Percentiles rank a stretch among this genome's conserved stretches.
Evolutionary conservation across 805 yeast species (phyloP).

Genomic region (Candida ficus): DNA sequence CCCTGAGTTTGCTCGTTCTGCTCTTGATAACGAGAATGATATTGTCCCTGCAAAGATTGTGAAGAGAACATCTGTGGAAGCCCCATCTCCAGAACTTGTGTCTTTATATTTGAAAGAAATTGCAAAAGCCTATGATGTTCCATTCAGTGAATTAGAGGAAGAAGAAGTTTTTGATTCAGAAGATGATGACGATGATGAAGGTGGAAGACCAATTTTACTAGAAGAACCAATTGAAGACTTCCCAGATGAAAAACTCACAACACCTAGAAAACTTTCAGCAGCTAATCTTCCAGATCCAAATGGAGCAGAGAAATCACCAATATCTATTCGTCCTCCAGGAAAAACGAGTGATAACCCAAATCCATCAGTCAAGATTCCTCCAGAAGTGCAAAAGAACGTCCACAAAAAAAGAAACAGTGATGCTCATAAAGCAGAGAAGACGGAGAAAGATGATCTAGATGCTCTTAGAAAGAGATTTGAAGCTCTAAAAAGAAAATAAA

Average conservation of each 20-base stretch:
- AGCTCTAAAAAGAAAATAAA: constrained; percentile 49
- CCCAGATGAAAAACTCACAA: constrained; percentile 13
- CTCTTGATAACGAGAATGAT: constrained; percentile 43
- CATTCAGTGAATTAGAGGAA: constrained; percentile 51
- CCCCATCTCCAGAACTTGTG: constrained; percentile 65
- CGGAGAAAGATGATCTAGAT: constrained; percentile 48
- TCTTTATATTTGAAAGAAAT: constrained; percentile 70
- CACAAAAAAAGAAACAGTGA: constrained; percentile 24
- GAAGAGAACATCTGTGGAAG: constrained; percentile 55
- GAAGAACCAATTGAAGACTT: constrained; percentile 29
- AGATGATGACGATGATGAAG: constrained; percentile 28
- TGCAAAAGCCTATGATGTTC: constrained; percentile 72
- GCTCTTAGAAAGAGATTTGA: constrained; percentile 68
- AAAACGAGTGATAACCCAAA: constrained; percentile 36
- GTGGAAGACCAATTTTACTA: constrained; percentile 31
- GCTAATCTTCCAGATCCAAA: constrained; percentile 16
- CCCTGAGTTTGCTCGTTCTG: constrained; percentile 47
- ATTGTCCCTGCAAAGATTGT: constrained; percentile 66
- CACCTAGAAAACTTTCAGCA: constrained; percentile 21
- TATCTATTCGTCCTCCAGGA: constrained; percentile 37
- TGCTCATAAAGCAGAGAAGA: constrained; percentile 17
- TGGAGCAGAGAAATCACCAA: constrained; percentile 30
- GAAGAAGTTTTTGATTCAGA: constrained; percentile 28
- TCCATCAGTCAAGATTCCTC: constrained; percentile 35
- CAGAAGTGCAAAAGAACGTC: constrained; percentile 34